Base-by-base conservation (phyloP, 805 yeast species). In the Kuraishia ogatae region DNA sequence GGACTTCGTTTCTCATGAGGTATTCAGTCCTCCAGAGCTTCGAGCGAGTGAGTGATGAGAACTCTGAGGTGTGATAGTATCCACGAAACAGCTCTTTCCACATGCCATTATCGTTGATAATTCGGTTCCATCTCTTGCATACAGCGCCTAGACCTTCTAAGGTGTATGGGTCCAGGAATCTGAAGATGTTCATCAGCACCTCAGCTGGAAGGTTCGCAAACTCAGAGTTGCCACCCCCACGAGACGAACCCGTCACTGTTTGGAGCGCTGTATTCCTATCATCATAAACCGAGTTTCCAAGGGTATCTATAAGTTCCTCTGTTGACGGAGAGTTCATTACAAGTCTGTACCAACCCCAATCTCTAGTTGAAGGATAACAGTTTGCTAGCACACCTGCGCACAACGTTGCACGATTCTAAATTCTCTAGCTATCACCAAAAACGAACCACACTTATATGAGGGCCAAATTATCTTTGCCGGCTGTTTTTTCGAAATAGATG, bases 11-110 rank as follows among this genome's bases (percentile, higher is more conserved):
- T 24, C 85, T 63, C 10, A 66, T 64, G 47, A 77, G 69, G 60
- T 78, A 72, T 61, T 81, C 85, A 52, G 64, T 62, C 54, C 75
- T 66, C 81, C 83, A 81, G n/a, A 58, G 57, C n/a, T 54, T 58
- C 2, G 78, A 71, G n/a, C 76, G 66, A 1, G 79, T 67, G 13
- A 77, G 64, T 4, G 79, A 70, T 2, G 83, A 74, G 57, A 81
- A 80, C 19, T 50, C 48, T 3, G 43, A 35, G n/a, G 35, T 26
- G 3, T 49, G 54, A 11, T 39, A 47, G 5, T 71, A 68, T 1
- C 73, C 72, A 35, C 64, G 63, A 59, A 80, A 80, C 6, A 80
- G 73, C 46, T 68, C 71, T 57, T 67, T 66, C 85, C 85, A 81
- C 24, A 79, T 74, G 11, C 69, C 64, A 55, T 73, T 71, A 60